Evolutionary conservation across 495 filamentous ascomycete genomes (phyloP).

Genomic region (Hyphodiscus hymeniophilus): DNA sequence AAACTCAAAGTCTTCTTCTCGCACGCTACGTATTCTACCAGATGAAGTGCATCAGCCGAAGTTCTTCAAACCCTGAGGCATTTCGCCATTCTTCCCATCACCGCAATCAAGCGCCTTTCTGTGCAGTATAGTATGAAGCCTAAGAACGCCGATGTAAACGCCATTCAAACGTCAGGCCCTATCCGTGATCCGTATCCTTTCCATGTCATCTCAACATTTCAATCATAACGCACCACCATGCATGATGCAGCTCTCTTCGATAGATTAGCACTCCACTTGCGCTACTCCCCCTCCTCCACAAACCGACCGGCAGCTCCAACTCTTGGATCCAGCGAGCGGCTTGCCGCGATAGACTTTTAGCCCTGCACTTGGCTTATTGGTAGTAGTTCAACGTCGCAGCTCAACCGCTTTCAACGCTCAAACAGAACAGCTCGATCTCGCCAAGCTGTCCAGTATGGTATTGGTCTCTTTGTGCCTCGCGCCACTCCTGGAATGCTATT

Average conservation of each 20-base stretch:
- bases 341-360: no score
- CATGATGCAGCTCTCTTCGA: constrained; percentile 6
- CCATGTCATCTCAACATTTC: constrained; percentile 21
- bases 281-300: constrained; percentile 1
- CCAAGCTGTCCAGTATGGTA: constrained; percentile 59
- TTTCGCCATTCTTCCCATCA: constrained; percentile 6
- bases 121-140: constrained; percentile 2
- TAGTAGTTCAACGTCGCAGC: constrained; percentile 1
- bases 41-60: not conserved
- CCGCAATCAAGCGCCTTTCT: not conserved
- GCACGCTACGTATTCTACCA: not conserved
- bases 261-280: constrained; percentile 9
- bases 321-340: constrained; percentile 2
- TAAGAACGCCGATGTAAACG: constrained; percentile 13
- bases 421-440: constrained; percentile 74
- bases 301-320: not conserved
- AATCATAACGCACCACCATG: constrained; percentile 16
- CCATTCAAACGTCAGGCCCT: constrained; percentile 8
- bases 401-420: constrained; percentile 22
- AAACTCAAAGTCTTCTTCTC: no score
- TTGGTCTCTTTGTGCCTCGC: constrained; percentile 60
- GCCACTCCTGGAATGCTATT: constrained; percentile 88
- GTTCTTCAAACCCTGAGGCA: not conserved
- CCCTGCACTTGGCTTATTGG: no score
- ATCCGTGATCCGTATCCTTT: constrained; percentile 7